Base-by-base conservation (phyloP, 139 green algal genomes). In the Coccomyxa sp. region DNA sequence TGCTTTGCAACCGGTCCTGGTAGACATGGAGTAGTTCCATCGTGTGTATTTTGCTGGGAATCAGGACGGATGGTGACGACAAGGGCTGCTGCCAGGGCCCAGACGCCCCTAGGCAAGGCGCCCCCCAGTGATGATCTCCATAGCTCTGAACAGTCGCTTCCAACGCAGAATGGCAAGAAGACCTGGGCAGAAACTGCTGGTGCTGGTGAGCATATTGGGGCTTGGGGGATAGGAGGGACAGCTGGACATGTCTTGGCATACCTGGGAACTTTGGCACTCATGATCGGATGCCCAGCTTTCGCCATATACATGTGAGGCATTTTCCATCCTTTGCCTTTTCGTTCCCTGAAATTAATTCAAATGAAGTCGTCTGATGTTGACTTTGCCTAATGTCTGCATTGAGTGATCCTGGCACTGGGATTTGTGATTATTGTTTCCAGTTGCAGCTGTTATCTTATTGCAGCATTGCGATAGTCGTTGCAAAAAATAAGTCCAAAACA, bases 251-350 rank as follows among this genome's bases (percentile, higher is more conserved):
- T 79, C 9, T 27, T 90, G 12, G 76, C 85, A 0, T 71, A 85
- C 12, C 58, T 58, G 28, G 89, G 89, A 18, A 81, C 82, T 0
- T n/a, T 90, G 32, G 31, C 85, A 25, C 74, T 92, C 21, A 84
- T 92, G 67, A 9, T 88, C 17, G 63, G 80, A 10, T 88, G 82
- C 57, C 89, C 89, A 32, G 80, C 79, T 51, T 88, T 90, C 28
- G 81, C 84, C 0, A 86, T 88, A 28, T 76, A 87, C 60, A 81
- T 91, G 87, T 92, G 79, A 83, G 89, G 28, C 27, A 51, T 11
- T 7, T 7, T 7, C 38, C 38, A 51, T 51, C 7, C 3, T 51
- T 11, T 51, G 38, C 38, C 7, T 7, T 51, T 51, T 51, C 7
- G 38, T 7, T 7, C 38, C 38, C 38, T 51, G 38, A 51, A 51